Percentiles rank a stretch among this genome's conserved stretches.
phyloP scores from a whole-genome alignment of 352 stramenopile genomes.

The Elongisporangium undulatum region DNA sequence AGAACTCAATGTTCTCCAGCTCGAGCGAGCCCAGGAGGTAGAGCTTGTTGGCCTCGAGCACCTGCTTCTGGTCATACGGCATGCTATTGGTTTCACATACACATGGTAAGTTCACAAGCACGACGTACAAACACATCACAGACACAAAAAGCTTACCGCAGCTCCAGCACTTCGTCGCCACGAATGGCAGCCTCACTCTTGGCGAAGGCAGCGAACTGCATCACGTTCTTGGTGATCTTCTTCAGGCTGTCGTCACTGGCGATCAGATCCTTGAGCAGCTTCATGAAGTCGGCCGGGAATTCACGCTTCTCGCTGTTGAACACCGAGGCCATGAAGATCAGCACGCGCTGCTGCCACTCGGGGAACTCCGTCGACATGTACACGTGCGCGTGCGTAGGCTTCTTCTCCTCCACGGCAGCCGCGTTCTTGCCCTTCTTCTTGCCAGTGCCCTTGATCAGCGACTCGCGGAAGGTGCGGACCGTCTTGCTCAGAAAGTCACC shows the following conservation, averaged over 20 bases:
- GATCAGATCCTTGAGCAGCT: constrained; percentile 78
- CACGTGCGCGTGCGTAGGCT: constrained; percentile 83
- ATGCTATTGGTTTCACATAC: constrained; percentile 50
- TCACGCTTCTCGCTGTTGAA: constrained; percentile 55
- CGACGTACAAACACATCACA: not conserved
- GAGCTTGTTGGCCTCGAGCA: constrained; percentile 89
- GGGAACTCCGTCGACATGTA: constrained; percentile 85
- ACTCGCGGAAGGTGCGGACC: constrained; percentile 89
- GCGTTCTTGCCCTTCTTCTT: constrained; percentile 93
- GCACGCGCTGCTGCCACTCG: constrained; percentile 80
- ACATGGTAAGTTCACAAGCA: constrained; percentile 7
- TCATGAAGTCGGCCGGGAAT: constrained; percentile 86
- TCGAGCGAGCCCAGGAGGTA: constrained; percentile 90
- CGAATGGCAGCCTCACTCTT: constrained; percentile 92
- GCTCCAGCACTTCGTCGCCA: constrained; percentile 91
- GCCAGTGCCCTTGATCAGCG: constrained; percentile 60
- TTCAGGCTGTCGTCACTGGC: constrained; percentile 75
- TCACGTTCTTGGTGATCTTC: constrained; percentile 92
- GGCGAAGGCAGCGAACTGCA: constrained; percentile 97
- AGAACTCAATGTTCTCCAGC: constrained; percentile 85
- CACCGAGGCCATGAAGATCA: constrained; percentile 75
- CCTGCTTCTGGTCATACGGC: constrained; percentile 94
- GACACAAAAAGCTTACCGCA: constrained; percentile 54
- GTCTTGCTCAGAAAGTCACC: constrained; percentile 92
- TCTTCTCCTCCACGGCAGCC: constrained; percentile 74